Percentiles rank a stretch among this genome's conserved stretches.
phyloP scores from a whole-genome alignment of 2,329 filamentous ascomycete species.

The Diplodia intermedia region DNA sequence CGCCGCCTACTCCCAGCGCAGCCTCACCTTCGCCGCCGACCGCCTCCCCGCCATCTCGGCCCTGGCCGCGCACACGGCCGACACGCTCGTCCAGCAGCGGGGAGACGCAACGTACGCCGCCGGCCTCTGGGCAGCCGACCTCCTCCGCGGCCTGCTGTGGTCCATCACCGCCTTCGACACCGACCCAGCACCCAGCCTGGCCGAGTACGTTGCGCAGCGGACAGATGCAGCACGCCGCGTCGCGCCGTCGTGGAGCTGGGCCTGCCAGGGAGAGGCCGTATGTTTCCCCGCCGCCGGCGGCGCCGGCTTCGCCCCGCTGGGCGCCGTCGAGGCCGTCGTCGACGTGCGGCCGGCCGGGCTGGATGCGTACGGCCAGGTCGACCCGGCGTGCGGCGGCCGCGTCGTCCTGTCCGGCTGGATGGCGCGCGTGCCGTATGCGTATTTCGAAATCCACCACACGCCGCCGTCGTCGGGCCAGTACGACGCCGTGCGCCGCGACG shows the following conservation, averaged over 20 bases:
- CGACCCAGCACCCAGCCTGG: background rate
- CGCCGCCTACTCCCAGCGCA: background rate
- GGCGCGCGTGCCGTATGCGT: background rate
- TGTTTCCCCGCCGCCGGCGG: background rate
- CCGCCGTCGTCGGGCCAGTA: background rate
- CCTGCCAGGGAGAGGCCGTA: background rate
- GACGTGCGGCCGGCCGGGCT: background rate
- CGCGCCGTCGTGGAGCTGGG: slow-evolving; percentile 14
- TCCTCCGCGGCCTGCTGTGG: background rate
- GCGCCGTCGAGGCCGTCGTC: background rate
- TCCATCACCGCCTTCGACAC: background rate
- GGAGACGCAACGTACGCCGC: background rate
- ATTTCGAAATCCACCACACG: background rate
- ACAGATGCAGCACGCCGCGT: too few relatives aligned
- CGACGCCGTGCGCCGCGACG: background rate
- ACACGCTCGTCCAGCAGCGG: background rate
- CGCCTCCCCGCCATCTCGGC: slow-evolving; percentile 12
- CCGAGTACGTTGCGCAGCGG: background rate
- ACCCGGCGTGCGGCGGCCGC: background rate
- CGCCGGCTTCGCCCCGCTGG: background rate
- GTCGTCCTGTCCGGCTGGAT: background rate
- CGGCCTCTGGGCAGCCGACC: background rate
- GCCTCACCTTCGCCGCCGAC: background rate
- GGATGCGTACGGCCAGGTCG: background rate
- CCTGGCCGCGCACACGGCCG: background rate